Percentiles rank a stretch among this genome's conserved stretches.
phyloP scores from a whole-genome alignment of 495 filamentous ascomycete genomes.

The Neurospora terricola region DNA sequence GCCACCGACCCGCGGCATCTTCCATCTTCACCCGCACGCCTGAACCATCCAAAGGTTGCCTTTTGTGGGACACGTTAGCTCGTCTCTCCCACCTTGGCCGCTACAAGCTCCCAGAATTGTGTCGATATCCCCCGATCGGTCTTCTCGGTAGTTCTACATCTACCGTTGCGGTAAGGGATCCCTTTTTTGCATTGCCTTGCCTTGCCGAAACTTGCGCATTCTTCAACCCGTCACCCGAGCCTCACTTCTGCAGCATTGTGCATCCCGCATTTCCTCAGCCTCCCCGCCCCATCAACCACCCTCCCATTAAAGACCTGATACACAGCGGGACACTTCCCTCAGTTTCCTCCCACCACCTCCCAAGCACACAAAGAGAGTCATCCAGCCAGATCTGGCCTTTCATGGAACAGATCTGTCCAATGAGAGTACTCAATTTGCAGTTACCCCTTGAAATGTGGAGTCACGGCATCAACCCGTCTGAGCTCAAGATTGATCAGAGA shows the following conservation, averaged over 20 bases:
- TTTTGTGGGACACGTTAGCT: slow-evolving; percentile 63
- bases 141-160: slow-evolving; percentile 28
- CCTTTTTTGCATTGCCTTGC: slow-evolving; percentile 9
- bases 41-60: slow-evolving; percentile 29
- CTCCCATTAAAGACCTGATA: not conserved
- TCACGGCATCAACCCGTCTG: not conserved
- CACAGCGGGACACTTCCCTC: not conserved
- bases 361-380: not conserved
- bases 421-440: not conserved
- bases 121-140: slow-evolving; percentile 41
- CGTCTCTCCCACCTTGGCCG: slow-evolving; percentile 50
- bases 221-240: not conserved
- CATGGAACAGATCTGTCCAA: not conserved
- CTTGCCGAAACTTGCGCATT: slow-evolving; percentile 1
- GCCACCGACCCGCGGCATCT: slow-evolving; percentile 47
- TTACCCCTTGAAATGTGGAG: not conserved
- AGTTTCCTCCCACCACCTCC: not conserved
- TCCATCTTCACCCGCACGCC: slow-evolving; percentile 32
- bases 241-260: not conserved
- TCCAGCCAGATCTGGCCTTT: not conserved
- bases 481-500: not conserved
- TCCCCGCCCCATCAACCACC: not conserved
- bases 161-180: slow-evolving; percentile 59
- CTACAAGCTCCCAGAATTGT: slow-evolving; percentile 26
- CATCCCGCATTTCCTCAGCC: not conserved